Base-by-base conservation (phyloP, 1,284 basidiomycete genomes). In the Grifola frondosa region DNA sequence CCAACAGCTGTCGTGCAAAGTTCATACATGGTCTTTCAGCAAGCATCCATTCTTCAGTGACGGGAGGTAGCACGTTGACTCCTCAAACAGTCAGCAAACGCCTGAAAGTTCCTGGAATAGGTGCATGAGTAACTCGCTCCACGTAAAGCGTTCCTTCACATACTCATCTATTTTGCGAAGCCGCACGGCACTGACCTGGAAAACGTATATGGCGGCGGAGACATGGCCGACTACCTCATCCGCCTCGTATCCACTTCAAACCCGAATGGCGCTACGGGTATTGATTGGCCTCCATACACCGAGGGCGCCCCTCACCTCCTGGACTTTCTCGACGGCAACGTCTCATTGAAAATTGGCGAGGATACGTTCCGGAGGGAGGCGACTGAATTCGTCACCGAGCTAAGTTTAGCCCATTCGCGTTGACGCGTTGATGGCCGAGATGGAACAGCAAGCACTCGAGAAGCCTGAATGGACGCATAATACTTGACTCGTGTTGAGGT, bases 21-120 rank as follows among this genome's bases (percentile, higher is more conserved):
- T 62, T 64, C 4, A 65, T 68, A 66, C 67, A 0, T 80, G 77
- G 74, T 68, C 69, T 0, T 81, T 67, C 57, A 20, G 76, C 78
- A 49, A 39, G 66, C 60, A 6, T 31, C 40, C 9, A n/a, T n/a
- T 11, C 13, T 13, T 8, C 4, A 7, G 9, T 2, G n/a, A 5
- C 19, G 2, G 19, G 11, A 11, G 8, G 25, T 19, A 26, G 3
- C n/a, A n/a, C 12, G 2, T 12, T 10, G 12, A 10, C 24, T 5
- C n/a, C 11, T 5, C 4, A 12, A 5, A 5, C 21, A 77, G 74
- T 72, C 45, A 72, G 50, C 55, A 71, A 75, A 53, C 64, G 71
- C 9, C 50, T 66, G 19, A 73, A 75, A 45, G 22, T 69, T 4
- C 66, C 72, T 17, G 51, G 63, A 20, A 53, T 78, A 10, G 75